Percentiles rank a stretch among this genome's conserved stretches.
phyloP scores from a whole-genome alignment of 352 stramenopile species.

The Blastocystis sp. region DNA sequence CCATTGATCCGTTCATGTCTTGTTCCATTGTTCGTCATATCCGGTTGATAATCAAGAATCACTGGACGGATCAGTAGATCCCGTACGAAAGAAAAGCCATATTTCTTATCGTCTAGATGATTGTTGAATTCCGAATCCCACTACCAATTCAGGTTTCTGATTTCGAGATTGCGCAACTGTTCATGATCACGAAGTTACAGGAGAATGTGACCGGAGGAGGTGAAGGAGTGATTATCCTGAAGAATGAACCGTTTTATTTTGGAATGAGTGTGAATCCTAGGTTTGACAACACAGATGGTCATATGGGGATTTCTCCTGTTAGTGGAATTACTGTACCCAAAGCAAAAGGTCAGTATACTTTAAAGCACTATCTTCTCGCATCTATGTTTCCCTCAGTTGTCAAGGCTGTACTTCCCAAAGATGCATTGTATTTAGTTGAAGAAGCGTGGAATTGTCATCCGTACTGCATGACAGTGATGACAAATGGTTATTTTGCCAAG shows the following conservation, averaged over 20 bases:
- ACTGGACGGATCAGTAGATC: no score
- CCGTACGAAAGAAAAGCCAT: background rate
- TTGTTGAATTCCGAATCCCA: slow-evolving; percentile 53
- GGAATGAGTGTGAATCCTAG: background rate
- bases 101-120: slow-evolving; percentile 17
- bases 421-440: slow-evolving; percentile 49
- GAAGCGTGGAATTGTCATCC: slow-evolving; percentile 56
- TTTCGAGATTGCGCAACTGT: slow-evolving; percentile 59
- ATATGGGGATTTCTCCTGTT: slow-evolving; percentile 49
- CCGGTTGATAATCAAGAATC: no score
- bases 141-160: slow-evolving; percentile 44
- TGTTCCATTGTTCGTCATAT: no score
- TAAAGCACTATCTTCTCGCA: slow-evolving; percentile 57
- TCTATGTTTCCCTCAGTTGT: slow-evolving; percentile 40
- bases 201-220: slow-evolving; percentile 52
- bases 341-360: slow-evolving; percentile 45
- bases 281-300: slow-evolving; percentile 55
- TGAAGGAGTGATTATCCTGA: slow-evolving; percentile 49
- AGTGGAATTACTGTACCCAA: slow-evolving; percentile 9
- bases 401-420: background rate
- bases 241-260: slow-evolving; percentile 33
- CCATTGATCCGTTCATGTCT: no score
- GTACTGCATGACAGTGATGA: slow-evolving; percentile 53
- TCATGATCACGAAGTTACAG: slow-evolving; percentile 39
- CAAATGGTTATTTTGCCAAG: slow-evolving; percentile 31